Base-by-base conservation (phyloP, 768 basidiomycete species). In the Tubosaeta brunneosetosa region DNA sequence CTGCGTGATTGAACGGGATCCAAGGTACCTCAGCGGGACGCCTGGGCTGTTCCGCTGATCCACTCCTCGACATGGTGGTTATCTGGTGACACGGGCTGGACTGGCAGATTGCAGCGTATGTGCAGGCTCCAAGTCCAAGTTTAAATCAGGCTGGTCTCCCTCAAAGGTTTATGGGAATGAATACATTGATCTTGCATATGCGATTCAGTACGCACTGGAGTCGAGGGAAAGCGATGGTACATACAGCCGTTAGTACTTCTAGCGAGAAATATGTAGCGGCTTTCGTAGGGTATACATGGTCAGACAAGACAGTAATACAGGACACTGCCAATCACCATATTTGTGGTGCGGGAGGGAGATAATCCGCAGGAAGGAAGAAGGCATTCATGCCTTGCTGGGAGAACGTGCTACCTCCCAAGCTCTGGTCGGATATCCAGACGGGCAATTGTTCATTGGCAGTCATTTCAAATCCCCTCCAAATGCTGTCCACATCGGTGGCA, bases 371-470 rank as follows among this genome's bases (percentile, higher is more conserved):
- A 34, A 92, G 75, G 44, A 92, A 73, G 71, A 91, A 91, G 4
- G 90, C 88, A 61, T 92, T 87, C 74, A 92, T 88, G 56, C 91
- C 90, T 61, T 87, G 80, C 66, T 89, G 87, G 31, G 83, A 78
- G 69, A 90, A 87, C 8, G 83, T 79, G 60, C 73, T 80, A 45
- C 87, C 89, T 42, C 89, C 90, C 2, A 91, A 70, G 58, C 79
- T 88, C 66, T 88, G 86, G 66, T 92, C 90, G 33, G 88, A 88
- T 42, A 91, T 82, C 89, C 89, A 92, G 26, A 91, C 83, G 17
- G 90, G 89, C 10, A 90, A 73, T 59, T 89, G 87, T 62, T 89
- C 87, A 53, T 75, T 84, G 12, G 85, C 72, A 19, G 83, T 83
- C 67, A 77, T 75, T 65, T 88, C 86, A 61, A 90, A 85, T 29